phyloP scores from a whole-genome alignment of 768 basidiomycete species.

The Dendrothele bispora region DNA sequence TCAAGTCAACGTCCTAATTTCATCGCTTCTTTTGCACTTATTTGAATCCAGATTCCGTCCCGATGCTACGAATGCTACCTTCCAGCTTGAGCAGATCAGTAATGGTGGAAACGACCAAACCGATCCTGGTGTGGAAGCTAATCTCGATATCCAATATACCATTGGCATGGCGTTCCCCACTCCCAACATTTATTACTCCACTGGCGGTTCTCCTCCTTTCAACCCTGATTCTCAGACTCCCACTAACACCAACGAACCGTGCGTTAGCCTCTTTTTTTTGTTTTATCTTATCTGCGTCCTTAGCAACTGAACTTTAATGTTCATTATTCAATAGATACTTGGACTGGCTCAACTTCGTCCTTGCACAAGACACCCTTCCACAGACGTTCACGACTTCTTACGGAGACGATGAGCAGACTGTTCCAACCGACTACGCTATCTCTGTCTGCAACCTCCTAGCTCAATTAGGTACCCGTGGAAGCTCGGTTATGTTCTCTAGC shows the following conservation, averaged over 20 bases:
- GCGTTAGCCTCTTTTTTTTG: not conserved
- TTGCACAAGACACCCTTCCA: constrained; percentile 21
- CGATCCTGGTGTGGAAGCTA: constrained; percentile 17
- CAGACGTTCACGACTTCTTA: constrained; percentile 35
- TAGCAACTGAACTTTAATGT: no score
- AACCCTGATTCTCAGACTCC: not conserved
- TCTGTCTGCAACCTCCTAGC: not conserved
- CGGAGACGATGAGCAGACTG: constrained; percentile 9
- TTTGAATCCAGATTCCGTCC: not conserved
- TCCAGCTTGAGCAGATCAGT: constrained; percentile 8
- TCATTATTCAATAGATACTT: no score
- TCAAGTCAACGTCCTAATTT: no score
- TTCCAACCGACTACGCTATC: not conserved
- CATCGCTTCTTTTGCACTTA: no score
- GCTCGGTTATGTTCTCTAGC: not conserved
- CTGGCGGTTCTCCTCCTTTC: constrained; percentile 4
- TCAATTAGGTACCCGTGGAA: not conserved
- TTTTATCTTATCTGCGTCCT: not conserved
- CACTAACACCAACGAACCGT: constrained; percentile 5
- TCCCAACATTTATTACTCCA: constrained; percentile 3
- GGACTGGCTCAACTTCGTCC: not conserved
- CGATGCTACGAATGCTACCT: not conserved
- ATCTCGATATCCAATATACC: constrained; percentile 37
- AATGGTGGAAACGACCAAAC: constrained; percentile 6
- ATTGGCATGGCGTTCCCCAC: constrained; percentile 20